A percentile compares a stretch with the other conserved stretches of the same genome.
These are phyloP conservation scores for Colletotrichum sp. DNA, from an alignment of 2,329 filamentous ascomycete species.

Conservation along the genomic window DNA sequence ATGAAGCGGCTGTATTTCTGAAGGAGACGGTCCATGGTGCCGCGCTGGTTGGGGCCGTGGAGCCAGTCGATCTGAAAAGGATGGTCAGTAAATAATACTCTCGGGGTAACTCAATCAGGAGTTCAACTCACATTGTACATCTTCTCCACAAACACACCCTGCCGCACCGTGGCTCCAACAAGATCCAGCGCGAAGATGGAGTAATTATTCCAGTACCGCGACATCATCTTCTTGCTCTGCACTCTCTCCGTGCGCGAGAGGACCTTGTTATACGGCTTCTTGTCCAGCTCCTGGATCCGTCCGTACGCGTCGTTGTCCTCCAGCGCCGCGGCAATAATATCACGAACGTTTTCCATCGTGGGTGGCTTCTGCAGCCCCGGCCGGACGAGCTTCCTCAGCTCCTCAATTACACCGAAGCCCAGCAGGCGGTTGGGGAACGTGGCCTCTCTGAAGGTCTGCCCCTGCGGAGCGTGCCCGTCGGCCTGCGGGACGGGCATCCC, in stretches of 20 bases:
- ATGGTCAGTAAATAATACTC: not conserved
- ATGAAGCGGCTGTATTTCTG: slow-evolving; percentile 71
- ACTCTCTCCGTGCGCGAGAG: not conserved
- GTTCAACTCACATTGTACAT: slow-evolving; percentile 60
- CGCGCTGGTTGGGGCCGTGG: slow-evolving; percentile 67
- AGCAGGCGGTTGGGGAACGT: slow-evolving; percentile 66
- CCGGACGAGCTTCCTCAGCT: slow-evolving; percentile 45
- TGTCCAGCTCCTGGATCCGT: not conserved
- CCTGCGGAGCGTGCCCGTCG: slow-evolving; percentile 31
- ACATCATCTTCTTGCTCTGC: slow-evolving; percentile 69
- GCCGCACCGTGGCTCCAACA: slow-evolving; percentile 67
- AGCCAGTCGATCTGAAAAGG: slow-evolving; percentile 70
- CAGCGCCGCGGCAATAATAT: slow-evolving; percentile 44
- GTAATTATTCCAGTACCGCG: slow-evolving; percentile 72
- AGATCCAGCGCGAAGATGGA: slow-evolving; percentile 70
- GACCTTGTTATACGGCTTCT: slow-evolving; percentile 29
- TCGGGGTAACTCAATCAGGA: rapidly evolving
- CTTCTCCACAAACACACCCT: slow-evolving; percentile 72
- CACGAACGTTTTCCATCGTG: slow-evolving; percentile 56
- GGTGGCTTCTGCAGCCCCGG: slow-evolving; percentile 29
- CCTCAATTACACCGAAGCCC: slow-evolving; percentile 44
- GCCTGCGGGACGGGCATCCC: slow-evolving; percentile 51
- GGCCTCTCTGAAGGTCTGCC: not conserved
- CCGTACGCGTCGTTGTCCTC: slow-evolving; percentile 26
- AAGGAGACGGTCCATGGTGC: slow-evolving; percentile 70